Conservation (phyloP, 2,329 filamentous ascomycete genomes). For the Hypoxylon sp. region DNA sequence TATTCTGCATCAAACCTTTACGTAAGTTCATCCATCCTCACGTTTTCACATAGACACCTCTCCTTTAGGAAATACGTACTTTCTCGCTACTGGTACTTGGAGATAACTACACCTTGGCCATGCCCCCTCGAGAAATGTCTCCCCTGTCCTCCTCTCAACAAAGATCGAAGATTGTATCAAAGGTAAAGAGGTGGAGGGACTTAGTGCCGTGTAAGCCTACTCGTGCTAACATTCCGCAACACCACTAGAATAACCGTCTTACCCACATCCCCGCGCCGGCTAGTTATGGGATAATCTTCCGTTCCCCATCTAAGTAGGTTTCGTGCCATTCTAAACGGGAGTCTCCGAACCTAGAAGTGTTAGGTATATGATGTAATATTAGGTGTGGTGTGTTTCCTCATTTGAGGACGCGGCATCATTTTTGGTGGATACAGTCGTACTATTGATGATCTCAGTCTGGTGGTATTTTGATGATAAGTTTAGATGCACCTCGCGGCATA, state of each 20-base stretch:
- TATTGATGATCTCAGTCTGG: neutral
- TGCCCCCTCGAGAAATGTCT: neutral
- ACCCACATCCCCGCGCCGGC: neutral
- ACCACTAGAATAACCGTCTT: conserved; percentile 2
- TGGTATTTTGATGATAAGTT: neutral
- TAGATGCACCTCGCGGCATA: neutral
- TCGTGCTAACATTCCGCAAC: neutral
- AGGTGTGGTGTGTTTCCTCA: neutral
- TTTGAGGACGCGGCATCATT: neutral
- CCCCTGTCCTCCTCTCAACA: neutral
- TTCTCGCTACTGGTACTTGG: too few species aligned
- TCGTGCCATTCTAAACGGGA: neutral
- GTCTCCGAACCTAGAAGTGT: neutral
- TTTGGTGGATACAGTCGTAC: neutral
- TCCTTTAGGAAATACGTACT: too few species aligned
- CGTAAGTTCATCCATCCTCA: neutral
- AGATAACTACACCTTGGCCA: neutral
- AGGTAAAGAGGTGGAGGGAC: neutral
- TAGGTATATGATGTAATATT: neutral
- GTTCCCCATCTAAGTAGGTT: neutral
- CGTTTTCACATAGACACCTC: too few species aligned
- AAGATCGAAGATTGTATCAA: neutral
- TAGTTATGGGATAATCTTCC: neutral
- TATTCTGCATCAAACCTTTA: neutral
- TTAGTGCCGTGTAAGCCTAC: neutral